phyloP scores from a whole-genome alignment of 768 basidiomycete genomes.

The Fomitopsis serialis region DNA sequence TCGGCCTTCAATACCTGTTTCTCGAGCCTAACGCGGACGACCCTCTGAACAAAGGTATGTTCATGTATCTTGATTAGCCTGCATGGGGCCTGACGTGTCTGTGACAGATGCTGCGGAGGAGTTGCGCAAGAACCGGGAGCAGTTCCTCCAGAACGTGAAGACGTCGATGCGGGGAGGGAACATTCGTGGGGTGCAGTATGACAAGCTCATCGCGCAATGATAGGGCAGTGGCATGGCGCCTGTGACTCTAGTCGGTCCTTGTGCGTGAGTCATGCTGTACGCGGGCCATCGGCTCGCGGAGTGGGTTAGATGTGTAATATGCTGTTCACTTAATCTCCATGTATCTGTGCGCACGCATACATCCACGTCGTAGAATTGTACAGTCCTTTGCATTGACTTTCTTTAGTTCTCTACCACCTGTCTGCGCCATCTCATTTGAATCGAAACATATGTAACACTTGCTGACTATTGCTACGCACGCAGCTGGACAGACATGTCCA shows the following conservation, averaged over 20 bases:
- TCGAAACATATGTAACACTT: too few relatives aligned
- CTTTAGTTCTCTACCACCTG: too few relatives aligned
- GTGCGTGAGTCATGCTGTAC: background rate
- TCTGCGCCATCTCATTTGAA: too few relatives aligned
- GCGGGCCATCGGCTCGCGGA: background rate
- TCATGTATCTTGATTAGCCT: background rate
- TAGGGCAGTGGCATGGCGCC: background rate
- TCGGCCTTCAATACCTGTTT: slow-evolving; percentile 97
- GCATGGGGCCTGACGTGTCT: slow-evolving; percentile 7
- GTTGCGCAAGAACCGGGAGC: slow-evolving; percentile 81
- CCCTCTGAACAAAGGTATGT: slow-evolving; percentile 93
- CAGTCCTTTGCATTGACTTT: background rate
- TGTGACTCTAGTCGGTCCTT: background rate
- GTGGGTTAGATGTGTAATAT: slow-evolving; percentile 14
- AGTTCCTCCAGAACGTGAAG: slow-evolving; percentile 83
- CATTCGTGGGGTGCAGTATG: slow-evolving; percentile 77
- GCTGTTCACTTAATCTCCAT: too few relatives aligned
- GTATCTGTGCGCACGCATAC: background rate
- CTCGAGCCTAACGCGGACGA: slow-evolving; percentile 98
- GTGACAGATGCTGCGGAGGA: slow-evolving; percentile 89
- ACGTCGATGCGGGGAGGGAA: slow-evolving; percentile 76
- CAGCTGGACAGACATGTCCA: too few relatives aligned
- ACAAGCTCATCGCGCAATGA: slow-evolving; percentile 44
- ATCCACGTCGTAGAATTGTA: background rate
- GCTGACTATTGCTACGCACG: too few relatives aligned